Base-by-base conservation (phyloP, 495 filamentous ascomycete species). In the Entonaema liquescens region DNA sequence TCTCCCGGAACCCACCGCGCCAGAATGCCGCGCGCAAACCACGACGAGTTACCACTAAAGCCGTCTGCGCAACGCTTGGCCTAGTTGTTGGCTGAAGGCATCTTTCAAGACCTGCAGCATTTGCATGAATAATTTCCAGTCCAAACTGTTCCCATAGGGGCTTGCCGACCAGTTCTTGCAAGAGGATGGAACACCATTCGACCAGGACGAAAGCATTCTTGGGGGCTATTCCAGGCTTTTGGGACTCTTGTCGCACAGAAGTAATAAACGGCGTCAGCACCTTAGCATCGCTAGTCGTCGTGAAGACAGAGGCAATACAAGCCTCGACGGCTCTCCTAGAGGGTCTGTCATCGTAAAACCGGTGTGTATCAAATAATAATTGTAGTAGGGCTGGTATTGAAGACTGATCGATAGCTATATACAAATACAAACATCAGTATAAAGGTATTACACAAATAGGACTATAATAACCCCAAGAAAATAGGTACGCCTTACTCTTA, bases 151-250 rank as follows among this genome's bases (percentile, higher is more conserved):
- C 84, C 85, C 92, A 93, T 40, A 79, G 78, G 29, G 77, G 82
- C 63, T 76, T 86, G 62, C 80, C 82, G 60, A 77, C 84, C 47
- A 85, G 77, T 54, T 87, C 82, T 74, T 91, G 89, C 44, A 95
- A 80, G 12, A 97, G 79, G 65, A 94, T 76, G 53, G 89, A 92
- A 76, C 90, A 92, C 95, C 94, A 99, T 74, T 95, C 92, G 12
- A 95, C 82, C 68, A 99, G 82, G n/a, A 97, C 92, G 72, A 97
- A 94, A 1, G 93, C 92, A 74, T 89, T 93, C 23, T 87, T 85
- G 1, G 92, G 80, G 23, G 95, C 92, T 68, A 98, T 87, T 28
- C 87, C 89, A 3, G 82, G 76, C 76, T 96, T 97, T 42, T 86
- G 80, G 0, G 91, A 84, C 79, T 99, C 96, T 38, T 79, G 76